Percentiles rank a stretch among this genome's conserved stretches.
Conservation (phyloP, 2,329 filamentous ascomycete species). For the Cylindrodendrum hubeiense region DNA sequence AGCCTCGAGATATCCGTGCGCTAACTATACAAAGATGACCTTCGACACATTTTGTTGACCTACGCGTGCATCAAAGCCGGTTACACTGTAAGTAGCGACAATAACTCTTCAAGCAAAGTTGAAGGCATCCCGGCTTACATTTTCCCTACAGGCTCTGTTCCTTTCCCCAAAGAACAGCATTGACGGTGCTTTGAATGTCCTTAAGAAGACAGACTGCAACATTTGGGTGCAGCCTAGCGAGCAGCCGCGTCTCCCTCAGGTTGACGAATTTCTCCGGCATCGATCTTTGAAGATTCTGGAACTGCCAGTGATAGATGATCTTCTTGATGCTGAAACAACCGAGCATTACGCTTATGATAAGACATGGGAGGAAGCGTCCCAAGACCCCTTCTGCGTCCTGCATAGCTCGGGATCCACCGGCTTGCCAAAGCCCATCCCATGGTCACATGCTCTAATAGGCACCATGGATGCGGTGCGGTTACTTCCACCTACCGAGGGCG, state of each 20-base stretch:
- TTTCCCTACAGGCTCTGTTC: constrained; percentile 45
- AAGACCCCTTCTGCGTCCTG: background rate
- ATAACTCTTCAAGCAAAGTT: too few relatives aligned
- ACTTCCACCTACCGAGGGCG: constrained; percentile 48
- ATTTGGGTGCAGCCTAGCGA: constrained; percentile 46
- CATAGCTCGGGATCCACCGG: background rate
- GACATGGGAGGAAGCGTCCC: background rate
- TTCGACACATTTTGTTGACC: constrained; percentile 47
- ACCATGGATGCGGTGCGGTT: constrained; percentile 45
- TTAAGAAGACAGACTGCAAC: constrained; percentile 47
- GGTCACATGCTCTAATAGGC: constrained; percentile 43
- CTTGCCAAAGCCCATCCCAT: constrained; percentile 12
- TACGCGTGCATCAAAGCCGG: constrained; percentile 50
- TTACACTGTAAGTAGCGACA: constrained; percentile 41
- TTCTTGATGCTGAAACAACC: constrained; percentile 37
- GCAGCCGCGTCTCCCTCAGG: constrained; percentile 27
- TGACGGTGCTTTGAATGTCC: constrained; percentile 47
- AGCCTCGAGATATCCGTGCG: background rate
- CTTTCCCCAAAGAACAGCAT: constrained; percentile 51
- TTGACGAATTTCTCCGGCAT: constrained; percentile 40
- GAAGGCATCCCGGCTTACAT: too few relatives aligned
- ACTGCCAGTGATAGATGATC: constrained; percentile 44
- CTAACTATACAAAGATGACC: constrained; percentile 39
- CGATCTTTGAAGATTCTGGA: constrained; percentile 44
- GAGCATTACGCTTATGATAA: constrained; percentile 33